Conservation (phyloP, 129 eudicot genomes). For the Chrysanthemum makinoi region DNA sequence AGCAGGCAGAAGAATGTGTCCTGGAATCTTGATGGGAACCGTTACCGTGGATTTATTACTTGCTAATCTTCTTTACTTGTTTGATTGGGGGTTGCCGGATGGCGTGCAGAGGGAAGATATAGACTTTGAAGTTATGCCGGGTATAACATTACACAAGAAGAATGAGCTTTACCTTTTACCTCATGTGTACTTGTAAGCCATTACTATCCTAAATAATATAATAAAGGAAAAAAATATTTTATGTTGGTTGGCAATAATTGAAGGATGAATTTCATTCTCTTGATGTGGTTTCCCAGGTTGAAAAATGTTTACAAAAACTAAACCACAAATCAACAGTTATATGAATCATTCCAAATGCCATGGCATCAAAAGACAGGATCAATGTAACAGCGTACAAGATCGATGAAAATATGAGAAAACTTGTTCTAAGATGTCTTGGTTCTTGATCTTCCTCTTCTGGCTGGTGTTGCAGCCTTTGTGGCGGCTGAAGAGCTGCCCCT, state of each 20-base stretch:
- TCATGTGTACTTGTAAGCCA: background rate
- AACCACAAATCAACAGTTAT: background rate
- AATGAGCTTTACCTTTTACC: background rate
- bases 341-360: slow-evolving; percentile 5
- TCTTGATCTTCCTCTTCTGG: slow-evolving; percentile 53
- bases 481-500: slow-evolving; percentile 51
- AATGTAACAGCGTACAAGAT: background rate
- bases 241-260: no score
- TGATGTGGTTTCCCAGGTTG: background rate
- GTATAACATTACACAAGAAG: background rate
- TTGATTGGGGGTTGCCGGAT: background rate
- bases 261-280: no score
- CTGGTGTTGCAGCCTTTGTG: slow-evolving; percentile 20
- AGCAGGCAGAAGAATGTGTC: background rate
- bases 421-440: slow-evolving; percentile 42
- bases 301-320: background rate
- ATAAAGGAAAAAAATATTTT: no score
- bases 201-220: background rate
- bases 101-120: background rate
- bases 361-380: background rate
- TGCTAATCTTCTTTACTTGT: slow-evolving; percentile 4
- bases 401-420: slow-evolving; percentile 12
- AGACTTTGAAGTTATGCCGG: slow-evolving; percentile 3
- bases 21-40: background rate
- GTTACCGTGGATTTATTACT: background rate